phyloP scores from a whole-genome alignment of 805 yeast species.

The Scheffersomyces amazonensis region DNA sequence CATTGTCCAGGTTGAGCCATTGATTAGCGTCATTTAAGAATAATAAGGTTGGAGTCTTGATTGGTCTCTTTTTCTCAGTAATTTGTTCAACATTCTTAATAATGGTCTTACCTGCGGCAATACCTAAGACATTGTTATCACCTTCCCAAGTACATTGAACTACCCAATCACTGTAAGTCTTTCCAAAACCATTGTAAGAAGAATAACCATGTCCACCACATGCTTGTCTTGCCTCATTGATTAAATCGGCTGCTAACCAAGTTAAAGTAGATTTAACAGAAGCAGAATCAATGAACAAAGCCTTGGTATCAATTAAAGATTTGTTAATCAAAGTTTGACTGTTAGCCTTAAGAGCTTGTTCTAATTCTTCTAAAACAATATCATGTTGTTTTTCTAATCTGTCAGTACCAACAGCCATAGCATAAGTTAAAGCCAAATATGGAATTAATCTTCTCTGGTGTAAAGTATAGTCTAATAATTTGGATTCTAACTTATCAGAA shows the following conservation, averaged over 20 bases:
- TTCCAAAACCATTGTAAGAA: slow-evolving; percentile 43
- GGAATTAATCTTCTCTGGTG: slow-evolving; percentile 47
- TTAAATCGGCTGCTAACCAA: slow-evolving; percentile 42
- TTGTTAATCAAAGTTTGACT: slow-evolving; percentile 28
- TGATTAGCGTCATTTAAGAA: not conserved
- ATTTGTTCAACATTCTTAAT: slow-evolving; percentile 45
- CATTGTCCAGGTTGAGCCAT: not conserved
- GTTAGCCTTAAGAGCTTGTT: slow-evolving; percentile 31
- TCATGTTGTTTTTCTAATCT: slow-evolving; percentile 35
- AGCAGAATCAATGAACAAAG: slow-evolving; percentile 43
- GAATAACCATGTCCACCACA: slow-evolving; percentile 51
- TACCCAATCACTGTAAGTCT: slow-evolving; percentile 44
- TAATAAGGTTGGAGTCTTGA: not conserved
- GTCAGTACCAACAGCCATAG: slow-evolving; percentile 35
- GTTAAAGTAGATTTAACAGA: slow-evolving; percentile 43
- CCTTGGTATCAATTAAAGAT: slow-evolving; percentile 37
- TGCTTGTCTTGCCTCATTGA: slow-evolving; percentile 42
- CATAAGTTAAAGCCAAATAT: slow-evolving; percentile 39
- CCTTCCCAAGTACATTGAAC: slow-evolving; percentile 52
- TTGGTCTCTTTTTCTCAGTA: slow-evolving; percentile 18
- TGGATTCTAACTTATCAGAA: slow-evolving; percentile 30
- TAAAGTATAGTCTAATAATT: slow-evolving; percentile 43
- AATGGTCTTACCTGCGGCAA: slow-evolving; percentile 40
- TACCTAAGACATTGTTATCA: slow-evolving; percentile 44
- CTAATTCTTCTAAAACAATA: slow-evolving; percentile 28